Percentiles rank a stretch among this genome's conserved stretches.
phyloP scores from a whole-genome alignment of 73 alveolate genomes.

The Paramecium sonneborni region DNA sequence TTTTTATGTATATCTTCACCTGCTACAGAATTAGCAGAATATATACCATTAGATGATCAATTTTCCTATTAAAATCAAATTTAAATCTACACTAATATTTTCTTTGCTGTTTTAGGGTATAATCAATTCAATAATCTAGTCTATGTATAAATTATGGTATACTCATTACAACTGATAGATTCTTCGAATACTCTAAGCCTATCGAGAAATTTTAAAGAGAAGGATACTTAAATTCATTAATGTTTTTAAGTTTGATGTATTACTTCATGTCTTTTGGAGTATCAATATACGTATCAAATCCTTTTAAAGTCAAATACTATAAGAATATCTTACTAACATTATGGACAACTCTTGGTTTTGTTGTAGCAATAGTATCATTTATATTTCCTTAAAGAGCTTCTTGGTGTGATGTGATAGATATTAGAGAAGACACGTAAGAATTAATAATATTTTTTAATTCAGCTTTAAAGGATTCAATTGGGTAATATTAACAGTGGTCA shows the following conservation, averaged over 20 bases:
- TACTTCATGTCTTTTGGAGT: constrained; percentile 32
- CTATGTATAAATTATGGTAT: not conserved
- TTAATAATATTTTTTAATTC: not conserved
- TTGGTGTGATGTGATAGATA: constrained; percentile 1
- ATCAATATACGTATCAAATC: not conserved
- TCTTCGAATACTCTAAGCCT: not conserved
- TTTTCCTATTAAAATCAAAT: not conserved
- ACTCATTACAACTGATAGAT: not conserved
- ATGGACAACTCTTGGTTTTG: not conserved
- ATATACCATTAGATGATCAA: not conserved
- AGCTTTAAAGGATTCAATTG: constrained; percentile 22
- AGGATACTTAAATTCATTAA: not conserved
- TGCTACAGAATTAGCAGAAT: not conserved
- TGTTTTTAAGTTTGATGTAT: constrained; percentile 26
- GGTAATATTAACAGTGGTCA: not conserved
- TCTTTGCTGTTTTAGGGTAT: constrained; percentile 36
- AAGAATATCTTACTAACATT: not conserved
- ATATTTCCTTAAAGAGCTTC: not conserved
- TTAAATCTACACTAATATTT: not conserved
- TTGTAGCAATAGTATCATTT: not conserved
- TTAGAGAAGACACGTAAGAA: not conserved
- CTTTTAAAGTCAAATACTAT: constrained; percentile 37
- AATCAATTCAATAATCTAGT: not conserved
- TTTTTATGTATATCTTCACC: not conserved
- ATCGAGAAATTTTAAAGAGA: not conserved